Evolutionary conservation across 1,284 basidiomycete species (phyloP), one percentile per base, ranked within the genome.

Genomic region (Melampsora larici-populina): DNA sequence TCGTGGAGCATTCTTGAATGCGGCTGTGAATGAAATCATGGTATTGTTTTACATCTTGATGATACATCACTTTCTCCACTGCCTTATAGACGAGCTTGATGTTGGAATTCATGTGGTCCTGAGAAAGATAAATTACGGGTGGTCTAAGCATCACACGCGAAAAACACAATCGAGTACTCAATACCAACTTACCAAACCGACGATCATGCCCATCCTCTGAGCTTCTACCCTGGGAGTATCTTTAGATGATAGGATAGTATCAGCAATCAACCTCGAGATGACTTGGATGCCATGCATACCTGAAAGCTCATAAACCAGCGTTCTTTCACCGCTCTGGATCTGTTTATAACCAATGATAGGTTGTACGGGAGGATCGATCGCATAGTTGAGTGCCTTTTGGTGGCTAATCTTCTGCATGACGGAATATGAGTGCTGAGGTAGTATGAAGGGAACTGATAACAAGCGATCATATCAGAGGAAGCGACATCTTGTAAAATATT

Each of bases 311-410:
- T 63, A 60, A 62, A 76, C 26, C 43, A 67, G 40, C 18, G 58
- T 58, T 29, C 49, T 36, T 26, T 49, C 73, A 24, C 26, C 40
- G 7, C 55, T 24, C 51, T 68, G 49, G 15, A 58, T 9, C 36
- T 36, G 29, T 62, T 58, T 68, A 49, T 29, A 60, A 36, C 73
- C 73, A 21, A 76, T 40, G 5, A 40, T 36, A 11, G n/a, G 13
- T 5, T 46, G n/a, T 24, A 48, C 17, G 11, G 21, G 9, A 7
- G 51, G 65, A 24, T 76, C 21, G 18, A 76, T 55, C 18, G 65
- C 65, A 62, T 76, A 76, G 65, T 76, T 68, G 33, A 58, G 51
- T 31, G 73, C 73, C 58, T 76, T 76, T 17, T 67, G 64, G 33
- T 63, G 65, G 26, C 73, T 68, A 2, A 76, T 76, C 24, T 68